These are phyloP conservation scores for Pisolithus microcarpus DNA, from an alignment of 768 basidiomycete species.

Conservation along the genomic window DNA sequence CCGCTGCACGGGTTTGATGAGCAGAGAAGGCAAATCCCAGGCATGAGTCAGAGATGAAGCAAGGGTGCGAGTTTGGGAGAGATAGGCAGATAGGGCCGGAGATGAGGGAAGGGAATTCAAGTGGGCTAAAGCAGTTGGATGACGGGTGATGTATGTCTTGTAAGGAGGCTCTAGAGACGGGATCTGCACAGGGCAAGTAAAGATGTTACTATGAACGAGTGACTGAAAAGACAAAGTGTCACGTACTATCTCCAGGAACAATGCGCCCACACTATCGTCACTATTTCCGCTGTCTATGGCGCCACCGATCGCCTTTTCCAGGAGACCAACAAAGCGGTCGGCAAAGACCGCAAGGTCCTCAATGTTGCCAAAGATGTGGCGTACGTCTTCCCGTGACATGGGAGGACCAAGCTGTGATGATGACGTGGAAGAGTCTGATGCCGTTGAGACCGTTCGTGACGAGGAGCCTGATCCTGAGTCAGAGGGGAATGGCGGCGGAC, in stretches of 20 bases:
- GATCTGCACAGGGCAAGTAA: constrained; percentile 36
- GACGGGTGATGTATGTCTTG: constrained; percentile 74
- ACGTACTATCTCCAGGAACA: constrained; percentile 67
- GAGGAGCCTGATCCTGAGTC: constrained; percentile 32
- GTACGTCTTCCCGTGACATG: constrained; percentile 64
- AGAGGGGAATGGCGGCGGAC: constrained; percentile 22
- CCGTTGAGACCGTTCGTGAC: constrained; percentile 34
- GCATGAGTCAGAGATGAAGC: constrained; percentile 74
- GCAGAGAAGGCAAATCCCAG: constrained; percentile 88
- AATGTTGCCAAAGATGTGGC: constrained; percentile 72
- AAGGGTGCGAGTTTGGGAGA: constrained; percentile 55
- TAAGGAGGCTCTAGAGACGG: constrained; percentile 66
- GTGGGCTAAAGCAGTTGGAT: constrained; percentile 67
- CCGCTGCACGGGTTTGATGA: constrained; percentile 97
- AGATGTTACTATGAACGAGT: neutral
- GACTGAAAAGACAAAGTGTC: neutral
- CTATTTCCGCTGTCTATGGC: constrained; percentile 57
- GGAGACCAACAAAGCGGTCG: constrained; percentile 53
- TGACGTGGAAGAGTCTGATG: constrained; percentile 45
- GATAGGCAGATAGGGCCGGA: constrained; percentile 52
- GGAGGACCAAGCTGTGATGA: constrained; percentile 47
- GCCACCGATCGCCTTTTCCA: constrained; percentile 61
- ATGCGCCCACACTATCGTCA: constrained; percentile 60
- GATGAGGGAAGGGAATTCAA: constrained; percentile 40
- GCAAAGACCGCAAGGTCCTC: constrained; percentile 67